A percentile compares a stretch with the other conserved stretches of the same genome.
Conservation (phyloP, 2,329 filamentous ascomycete species). For the Didymella glomerata region DNA sequence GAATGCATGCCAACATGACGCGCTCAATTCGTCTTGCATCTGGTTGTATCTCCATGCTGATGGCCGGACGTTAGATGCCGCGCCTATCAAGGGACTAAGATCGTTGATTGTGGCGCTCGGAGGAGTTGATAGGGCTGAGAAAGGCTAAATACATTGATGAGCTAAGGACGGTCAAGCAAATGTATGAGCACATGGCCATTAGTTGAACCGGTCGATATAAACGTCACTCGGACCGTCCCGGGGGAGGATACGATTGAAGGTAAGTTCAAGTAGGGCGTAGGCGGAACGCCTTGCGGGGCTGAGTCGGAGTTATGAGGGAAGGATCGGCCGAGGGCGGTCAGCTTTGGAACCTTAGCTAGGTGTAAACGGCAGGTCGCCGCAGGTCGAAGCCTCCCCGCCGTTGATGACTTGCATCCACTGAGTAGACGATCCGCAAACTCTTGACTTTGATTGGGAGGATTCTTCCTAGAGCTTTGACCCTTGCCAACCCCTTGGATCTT, state of each 20-base stretch:
- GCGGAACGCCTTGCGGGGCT: slow-evolving; percentile 14
- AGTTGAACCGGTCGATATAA: neutral
- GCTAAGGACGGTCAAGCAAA: neutral
- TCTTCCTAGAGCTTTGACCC: neutral
- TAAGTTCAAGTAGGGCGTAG: neutral
- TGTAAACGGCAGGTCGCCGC: slow-evolving; percentile 1
- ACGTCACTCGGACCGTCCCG: neutral
- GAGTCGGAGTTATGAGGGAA: slow-evolving; percentile 1
- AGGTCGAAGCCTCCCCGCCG: neutral
- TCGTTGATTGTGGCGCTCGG: neutral
- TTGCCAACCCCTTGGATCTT: neutral
- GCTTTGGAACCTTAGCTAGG: neutral
- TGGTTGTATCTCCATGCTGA: slow-evolving; percentile 33
- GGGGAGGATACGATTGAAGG: neutral
- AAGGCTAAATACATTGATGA: neutral
- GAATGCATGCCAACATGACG: slow-evolving; percentile 44
- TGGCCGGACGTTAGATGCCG: neutral
- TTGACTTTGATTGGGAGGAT: neutral
- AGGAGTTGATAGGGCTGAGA: neutral
- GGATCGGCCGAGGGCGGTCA: neutral
- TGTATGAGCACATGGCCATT: neutral
- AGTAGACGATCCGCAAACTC: neutral
- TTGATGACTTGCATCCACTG: neutral
- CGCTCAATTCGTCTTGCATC: slow-evolving; percentile 38
- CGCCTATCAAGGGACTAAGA: neutral